Percentiles rank a stretch among this genome's conserved stretches.
phyloP scores from a whole-genome alignment of 208 protist species.

The Wallacemonas collosoma region DNA sequence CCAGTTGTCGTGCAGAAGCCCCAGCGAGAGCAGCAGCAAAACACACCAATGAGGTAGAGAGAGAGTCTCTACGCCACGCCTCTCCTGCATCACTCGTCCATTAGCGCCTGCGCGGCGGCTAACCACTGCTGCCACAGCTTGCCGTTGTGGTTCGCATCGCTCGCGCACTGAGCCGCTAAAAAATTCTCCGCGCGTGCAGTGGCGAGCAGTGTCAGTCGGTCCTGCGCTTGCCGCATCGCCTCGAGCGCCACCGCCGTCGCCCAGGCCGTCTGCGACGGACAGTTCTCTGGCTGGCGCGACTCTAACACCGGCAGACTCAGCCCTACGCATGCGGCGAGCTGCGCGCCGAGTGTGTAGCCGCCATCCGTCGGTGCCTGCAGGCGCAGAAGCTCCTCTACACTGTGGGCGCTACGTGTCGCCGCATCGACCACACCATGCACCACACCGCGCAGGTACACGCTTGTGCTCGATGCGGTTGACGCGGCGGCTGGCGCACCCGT shows the following conservation, averaged over 20 bases:
- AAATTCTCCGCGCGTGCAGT: constrained; percentile 28
- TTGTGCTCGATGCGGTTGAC: neutral
- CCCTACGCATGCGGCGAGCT: constrained; percentile 26
- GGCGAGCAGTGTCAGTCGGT: constrained; percentile 28
- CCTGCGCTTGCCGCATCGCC: constrained; percentile 25
- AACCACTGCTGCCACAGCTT: constrained; percentile 27
- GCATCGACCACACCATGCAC: constrained; percentile 20
- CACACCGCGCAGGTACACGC: constrained; percentile 29
- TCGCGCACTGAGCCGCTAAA: constrained; percentile 19
- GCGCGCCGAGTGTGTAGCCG: constrained; percentile 36
- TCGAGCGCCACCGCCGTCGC: constrained; percentile 51
- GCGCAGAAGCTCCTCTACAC: constrained; percentile 29
- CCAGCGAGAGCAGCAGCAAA: constrained; percentile 15
- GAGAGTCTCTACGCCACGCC: neutral
- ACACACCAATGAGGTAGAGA: constrained; percentile 3
- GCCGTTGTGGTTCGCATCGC: constrained; percentile 7
- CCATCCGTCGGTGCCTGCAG: constrained; percentile 45
- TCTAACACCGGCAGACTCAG: constrained; percentile 24
- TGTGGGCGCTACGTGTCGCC: constrained; percentile 14
- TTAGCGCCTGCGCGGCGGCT: constrained; percentile 10
- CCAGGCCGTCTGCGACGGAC: constrained; percentile 30
- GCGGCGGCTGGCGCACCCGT: too few species aligned
- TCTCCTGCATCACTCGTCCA: neutral
- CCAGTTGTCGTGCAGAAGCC: too few species aligned
- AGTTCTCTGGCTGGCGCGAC: constrained; percentile 18